phyloP scores from a whole-genome alignment of 768 basidiomycete species.

The Lactarius pseudohatsudake region DNA sequence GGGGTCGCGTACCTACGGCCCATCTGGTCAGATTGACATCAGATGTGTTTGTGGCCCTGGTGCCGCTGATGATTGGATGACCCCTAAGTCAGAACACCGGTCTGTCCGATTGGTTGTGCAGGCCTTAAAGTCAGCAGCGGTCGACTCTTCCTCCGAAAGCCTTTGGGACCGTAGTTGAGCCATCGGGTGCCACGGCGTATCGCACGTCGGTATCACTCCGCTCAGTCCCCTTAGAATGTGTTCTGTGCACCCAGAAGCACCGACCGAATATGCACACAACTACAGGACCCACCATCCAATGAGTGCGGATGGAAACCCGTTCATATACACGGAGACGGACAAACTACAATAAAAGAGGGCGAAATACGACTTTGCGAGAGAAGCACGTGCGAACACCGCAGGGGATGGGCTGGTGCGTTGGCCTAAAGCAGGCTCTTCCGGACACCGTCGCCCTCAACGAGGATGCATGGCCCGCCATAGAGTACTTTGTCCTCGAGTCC shows the following conservation, averaged over 20 bases:
- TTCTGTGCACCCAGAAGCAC: not conserved
- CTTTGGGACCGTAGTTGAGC: slow-evolving; percentile 1
- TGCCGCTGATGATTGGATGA: no score
- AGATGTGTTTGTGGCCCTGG: no score
- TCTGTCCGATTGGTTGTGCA: not conserved
- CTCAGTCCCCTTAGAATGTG: not conserved
- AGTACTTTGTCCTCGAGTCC: slow-evolving; percentile 67
- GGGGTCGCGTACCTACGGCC: not conserved
- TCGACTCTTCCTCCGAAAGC: not conserved
- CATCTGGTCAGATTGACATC: not conserved
- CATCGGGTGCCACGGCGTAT: not conserved
- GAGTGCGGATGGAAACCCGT: not conserved
- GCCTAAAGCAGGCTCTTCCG: slow-evolving; percentile 25
- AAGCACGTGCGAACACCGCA: no score
- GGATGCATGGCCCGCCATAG: slow-evolving; percentile 79
- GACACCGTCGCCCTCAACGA: slow-evolving; percentile 71
- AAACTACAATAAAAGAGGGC: not conserved
- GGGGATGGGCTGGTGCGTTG: not conserved
- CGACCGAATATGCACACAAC: not conserved
- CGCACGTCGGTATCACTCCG: not conserved
- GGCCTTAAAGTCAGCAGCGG: not conserved
- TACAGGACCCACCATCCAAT: not conserved
- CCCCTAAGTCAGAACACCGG: not conserved
- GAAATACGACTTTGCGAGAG: not conserved
- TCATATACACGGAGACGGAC: not conserved